These are phyloP conservation scores for Globisporangium cystogenes DNA, from an alignment of 352 stramenopile species.

Conservation along the genomic window DNA sequence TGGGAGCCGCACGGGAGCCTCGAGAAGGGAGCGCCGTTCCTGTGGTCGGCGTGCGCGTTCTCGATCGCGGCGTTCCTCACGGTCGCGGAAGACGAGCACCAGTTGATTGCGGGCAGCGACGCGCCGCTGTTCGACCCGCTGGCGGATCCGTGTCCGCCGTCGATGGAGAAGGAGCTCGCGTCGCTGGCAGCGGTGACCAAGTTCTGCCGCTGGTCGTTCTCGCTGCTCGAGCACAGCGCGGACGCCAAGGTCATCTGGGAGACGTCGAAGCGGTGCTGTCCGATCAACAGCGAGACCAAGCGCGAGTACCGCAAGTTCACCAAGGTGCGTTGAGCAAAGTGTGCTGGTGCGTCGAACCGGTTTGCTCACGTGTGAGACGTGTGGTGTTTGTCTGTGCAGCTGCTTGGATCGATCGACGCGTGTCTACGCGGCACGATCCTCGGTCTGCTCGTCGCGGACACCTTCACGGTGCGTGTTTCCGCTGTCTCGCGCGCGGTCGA, in stretches of 20 bases:
- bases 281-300: constrained; percentile 82
- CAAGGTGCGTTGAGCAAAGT: constrained; percentile 34
- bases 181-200: constrained; percentile 74
- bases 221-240: constrained; percentile 73
- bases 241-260: constrained; percentile 88
- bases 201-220: constrained; percentile 87
- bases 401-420: constrained; percentile 79
- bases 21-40: constrained; percentile 79
- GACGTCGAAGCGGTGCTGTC: constrained; percentile 78
- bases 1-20: constrained; percentile 85
- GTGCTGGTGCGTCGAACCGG: background rate
- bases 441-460: constrained; percentile 78
- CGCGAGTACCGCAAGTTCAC: constrained; percentile 86
- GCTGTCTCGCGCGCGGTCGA: background rate
- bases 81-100: constrained; percentile 58
- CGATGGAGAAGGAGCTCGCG: constrained; percentile 78
- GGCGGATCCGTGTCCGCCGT: constrained; percentile 43
- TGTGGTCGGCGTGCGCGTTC: constrained; percentile 83
- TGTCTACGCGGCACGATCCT: constrained; percentile 80
- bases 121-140: constrained; percentile 43
- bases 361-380: constrained; percentile 1
- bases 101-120: constrained; percentile 11
- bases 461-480: constrained; percentile 42
- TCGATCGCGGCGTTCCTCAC: constrained; percentile 73
- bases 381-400: constrained; percentile 18